Evolutionary conservation across 176 grass and related monocot genomes (phyloP), one percentile per base, ranked within the genome.

Genomic region (Aechmea fasciata): DNA sequence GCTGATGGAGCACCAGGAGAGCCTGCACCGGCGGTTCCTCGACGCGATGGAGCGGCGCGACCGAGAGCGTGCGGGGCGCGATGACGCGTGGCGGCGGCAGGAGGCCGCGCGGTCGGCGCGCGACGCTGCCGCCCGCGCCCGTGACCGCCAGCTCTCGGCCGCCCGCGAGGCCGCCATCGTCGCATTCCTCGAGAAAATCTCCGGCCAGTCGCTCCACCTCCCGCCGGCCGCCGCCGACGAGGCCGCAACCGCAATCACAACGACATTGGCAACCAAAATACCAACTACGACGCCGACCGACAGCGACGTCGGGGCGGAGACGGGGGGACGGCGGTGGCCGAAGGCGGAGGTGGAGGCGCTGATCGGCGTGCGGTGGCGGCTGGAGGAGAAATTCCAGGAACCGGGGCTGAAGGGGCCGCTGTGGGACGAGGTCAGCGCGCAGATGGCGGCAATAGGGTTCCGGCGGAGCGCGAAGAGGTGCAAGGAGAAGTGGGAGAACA

Each of bases 401-500:
- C 88, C 92, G 0, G 92, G 92, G 15, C 84, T 96, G 48, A 96
- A 96, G 76, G 92, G 80, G 22, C 88, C 88, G 19, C 85, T 96
- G 7, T 96, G 92, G 92, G 92, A 96, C 70, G 92, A 96, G 83
- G 88, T 96, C 63, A 96, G 92, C 83, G 9, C 63, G 66, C 79
- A 81, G 66, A 96, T 96, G 92, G 49, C 88, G 14, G 81, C 85
- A 59, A 71, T 87, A 33, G 88, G 92, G 0, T 96, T 88, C 69
- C 72, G 78, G 2, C 88, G 92, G 0, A 96, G 70, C 66, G 78
- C 92, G 0, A 91, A 96, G 79, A 55, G 92, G 9, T 96, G 92
- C 88, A 96, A 96, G 81, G 92, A 96, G 85, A 96, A 96, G 78
- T 96, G 92, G 92, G 92, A 96, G 85, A 96, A 96, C 75, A 96